phyloP scores from a whole-genome alignment of 1,284 basidiomycete genomes.

The Tilletia walkeri region DNA sequence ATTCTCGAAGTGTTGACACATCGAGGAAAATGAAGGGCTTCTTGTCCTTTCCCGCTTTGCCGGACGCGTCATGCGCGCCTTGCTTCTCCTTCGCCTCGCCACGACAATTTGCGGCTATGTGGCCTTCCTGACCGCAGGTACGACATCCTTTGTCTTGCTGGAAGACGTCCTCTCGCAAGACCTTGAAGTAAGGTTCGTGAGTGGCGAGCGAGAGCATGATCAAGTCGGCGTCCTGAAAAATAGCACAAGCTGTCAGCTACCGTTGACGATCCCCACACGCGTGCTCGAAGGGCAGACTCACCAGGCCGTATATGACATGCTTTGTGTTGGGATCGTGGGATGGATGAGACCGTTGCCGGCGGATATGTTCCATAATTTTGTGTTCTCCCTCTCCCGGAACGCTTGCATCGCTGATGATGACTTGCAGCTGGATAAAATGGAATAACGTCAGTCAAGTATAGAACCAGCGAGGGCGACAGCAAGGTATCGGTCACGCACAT shows the following conservation, averaged over 20 bases:
- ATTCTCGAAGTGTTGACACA: slow-evolving; percentile 90
- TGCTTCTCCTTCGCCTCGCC: slow-evolving; percentile 50
- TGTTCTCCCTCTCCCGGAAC: slow-evolving; percentile 99
- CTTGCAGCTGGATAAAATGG: slow-evolving; percentile 59
- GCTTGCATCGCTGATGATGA: slow-evolving; percentile 93
- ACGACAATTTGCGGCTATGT: slow-evolving; percentile 87
- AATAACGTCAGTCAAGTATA: too few relatives aligned
- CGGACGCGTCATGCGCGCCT: slow-evolving; percentile 59
- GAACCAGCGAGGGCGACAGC: too few relatives aligned
- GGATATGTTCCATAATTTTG: slow-evolving; percentile 99
- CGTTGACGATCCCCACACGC: not conserved
- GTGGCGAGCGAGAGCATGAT: slow-evolving; percentile 98
- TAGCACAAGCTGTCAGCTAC: not conserved
- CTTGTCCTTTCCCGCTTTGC: slow-evolving; percentile 61
- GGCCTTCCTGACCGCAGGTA: slow-evolving; percentile 88
- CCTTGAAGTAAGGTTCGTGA: slow-evolving; percentile 95
- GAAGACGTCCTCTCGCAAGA: slow-evolving; percentile 97
- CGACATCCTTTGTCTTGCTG: slow-evolving; percentile 74
- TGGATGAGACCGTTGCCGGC: slow-evolving; percentile 80
- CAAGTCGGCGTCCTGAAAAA: slow-evolving; percentile 79
- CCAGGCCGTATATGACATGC: slow-evolving; percentile 94
- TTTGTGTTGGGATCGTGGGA: slow-evolving; percentile 86
- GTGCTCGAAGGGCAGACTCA: slow-evolving; percentile 1
- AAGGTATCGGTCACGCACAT: slow-evolving; percentile 61
- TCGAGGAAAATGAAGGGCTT: slow-evolving; percentile 99